A percentile compares a stretch with the other conserved stretches of the same genome.
Evolutionary conservation across 2,329 filamentous ascomycete species (phyloP).

Genomic region (Orbilia blumenaviensis): DNA sequence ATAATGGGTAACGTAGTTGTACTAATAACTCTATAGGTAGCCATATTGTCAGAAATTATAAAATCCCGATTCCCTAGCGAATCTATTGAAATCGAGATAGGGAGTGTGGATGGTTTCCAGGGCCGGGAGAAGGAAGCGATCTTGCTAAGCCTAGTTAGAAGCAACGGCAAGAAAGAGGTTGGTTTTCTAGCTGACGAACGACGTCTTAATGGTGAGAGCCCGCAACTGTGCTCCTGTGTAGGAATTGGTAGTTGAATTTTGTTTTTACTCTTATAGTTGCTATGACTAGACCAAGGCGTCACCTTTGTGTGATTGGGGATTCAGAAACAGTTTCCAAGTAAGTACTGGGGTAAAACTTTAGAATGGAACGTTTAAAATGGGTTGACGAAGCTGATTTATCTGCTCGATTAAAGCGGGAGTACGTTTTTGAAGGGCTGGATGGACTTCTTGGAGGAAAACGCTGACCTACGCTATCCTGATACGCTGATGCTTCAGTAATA

Average conservation of each 20-base stretch:
- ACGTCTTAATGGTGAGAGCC: conserved; percentile 78
- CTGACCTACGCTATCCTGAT: conserved; percentile 89
- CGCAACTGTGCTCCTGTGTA: too few relatives aligned
- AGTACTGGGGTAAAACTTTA: conserved; percentile 63
- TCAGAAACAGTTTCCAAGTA: conserved; percentile 90
- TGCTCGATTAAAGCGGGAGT: conserved; percentile 69
- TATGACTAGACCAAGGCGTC: conserved; percentile 93
- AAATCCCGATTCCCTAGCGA: conserved; percentile 80
- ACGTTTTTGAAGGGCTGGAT: conserved; percentile 90
- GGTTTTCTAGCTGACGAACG: conserved; percentile 93
- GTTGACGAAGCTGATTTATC: conserved; percentile 1
- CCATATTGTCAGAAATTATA: conserved; percentile 76
- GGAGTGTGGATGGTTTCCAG: conserved; percentile 96
- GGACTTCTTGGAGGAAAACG: conserved; percentile 85
- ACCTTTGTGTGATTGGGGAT: conserved; percentile 89
- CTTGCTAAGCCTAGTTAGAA: conserved; percentile 90
- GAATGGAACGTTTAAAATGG: not conserved
- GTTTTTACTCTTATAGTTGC: conserved; percentile 71
- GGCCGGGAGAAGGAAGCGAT: conserved; percentile 96
- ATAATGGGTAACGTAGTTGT: too few relatives aligned
- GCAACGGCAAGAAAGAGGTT: conserved; percentile 85
- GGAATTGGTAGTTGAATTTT: not conserved
- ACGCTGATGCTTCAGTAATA: conserved; percentile 58
- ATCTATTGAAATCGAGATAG: conserved; percentile 88
- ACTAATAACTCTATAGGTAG: conserved; percentile 68